These are phyloP conservation scores for Eucalyptus erythrocorys DNA, from an alignment of 345 rosid genomes.

Conservation along the genomic window DNA sequence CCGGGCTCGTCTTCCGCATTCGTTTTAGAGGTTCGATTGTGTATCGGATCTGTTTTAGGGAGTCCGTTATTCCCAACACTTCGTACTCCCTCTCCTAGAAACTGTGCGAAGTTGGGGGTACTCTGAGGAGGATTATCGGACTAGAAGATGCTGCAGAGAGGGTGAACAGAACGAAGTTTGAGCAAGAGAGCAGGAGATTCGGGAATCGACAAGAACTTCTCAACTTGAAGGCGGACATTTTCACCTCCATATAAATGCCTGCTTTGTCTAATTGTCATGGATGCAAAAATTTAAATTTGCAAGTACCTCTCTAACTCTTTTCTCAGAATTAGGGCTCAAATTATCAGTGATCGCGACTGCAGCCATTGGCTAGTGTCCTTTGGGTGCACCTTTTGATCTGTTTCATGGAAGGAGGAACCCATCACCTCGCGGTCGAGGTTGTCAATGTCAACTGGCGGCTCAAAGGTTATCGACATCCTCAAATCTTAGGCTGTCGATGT, in stretches of 20 bases:
- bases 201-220: neutral
- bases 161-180: neutral
- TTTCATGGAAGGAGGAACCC: neutral
- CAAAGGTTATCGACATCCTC: neutral
- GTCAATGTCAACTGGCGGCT: neutral
- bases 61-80: too few relatives aligned
- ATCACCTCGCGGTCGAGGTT: neutral
- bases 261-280: neutral
- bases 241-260: neutral
- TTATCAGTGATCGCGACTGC: neutral
- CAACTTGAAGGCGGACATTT: neutral
- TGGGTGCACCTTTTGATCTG: neutral
- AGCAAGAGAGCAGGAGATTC: neutral
- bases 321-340: neutral
- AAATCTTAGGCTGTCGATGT: neutral
- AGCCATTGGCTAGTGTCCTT: neutral
- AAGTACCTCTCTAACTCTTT: neutral
- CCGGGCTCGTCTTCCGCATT: too few relatives aligned
- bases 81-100: conserved; percentile 44
- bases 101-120: conserved; percentile 37
- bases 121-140: conserved; percentile 12
- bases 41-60: too few relatives aligned
- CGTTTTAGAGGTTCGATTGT: too few relatives aligned
- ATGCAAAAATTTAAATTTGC: neutral
- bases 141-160: neutral